A percentile compares a stretch with the other conserved stretches of the same genome.
phyloP scores from a whole-genome alignment of 768 basidiomycete genomes.

The Suillus sp. region DNA sequence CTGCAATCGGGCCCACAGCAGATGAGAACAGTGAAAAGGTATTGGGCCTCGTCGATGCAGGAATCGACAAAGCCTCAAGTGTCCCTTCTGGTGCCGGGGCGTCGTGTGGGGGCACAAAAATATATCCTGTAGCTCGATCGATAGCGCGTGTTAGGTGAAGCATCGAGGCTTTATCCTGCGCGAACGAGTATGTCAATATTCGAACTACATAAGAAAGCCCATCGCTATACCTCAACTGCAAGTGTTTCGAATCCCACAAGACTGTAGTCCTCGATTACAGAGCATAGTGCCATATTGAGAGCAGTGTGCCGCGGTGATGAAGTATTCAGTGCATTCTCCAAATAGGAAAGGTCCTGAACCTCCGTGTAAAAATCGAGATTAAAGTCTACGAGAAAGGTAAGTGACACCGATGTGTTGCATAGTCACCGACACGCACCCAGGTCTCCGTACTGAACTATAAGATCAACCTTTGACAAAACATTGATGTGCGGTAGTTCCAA shows the following conservation, averaged over 20 bases:
- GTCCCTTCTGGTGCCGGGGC: slow-evolving; percentile 36
- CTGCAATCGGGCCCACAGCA: slow-evolving; percentile 56
- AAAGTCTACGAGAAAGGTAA: slow-evolving; percentile 62
- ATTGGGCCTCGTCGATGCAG: slow-evolving; percentile 58
- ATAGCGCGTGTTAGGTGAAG: slow-evolving; percentile 79
- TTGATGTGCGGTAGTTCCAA: slow-evolving; percentile 98
- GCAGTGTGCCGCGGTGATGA: slow-evolving; percentile 69
- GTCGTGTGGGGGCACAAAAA: slow-evolving; percentile 68
- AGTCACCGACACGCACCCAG: slow-evolving; percentile 60
- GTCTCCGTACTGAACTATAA: slow-evolving; percentile 88
- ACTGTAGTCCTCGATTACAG: slow-evolving; percentile 89
- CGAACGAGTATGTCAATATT: background rate
- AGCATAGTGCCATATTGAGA: slow-evolving; percentile 88
- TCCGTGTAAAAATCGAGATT: slow-evolving; percentile 98
- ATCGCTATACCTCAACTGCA: slow-evolving; percentile 78
- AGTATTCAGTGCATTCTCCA: slow-evolving; percentile 71
- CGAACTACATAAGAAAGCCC: background rate
- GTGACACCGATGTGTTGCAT: background rate
- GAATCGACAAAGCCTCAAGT: slow-evolving; percentile 31
- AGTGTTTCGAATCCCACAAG: slow-evolving; percentile 96
- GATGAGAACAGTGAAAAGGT: slow-evolving; percentile 66
- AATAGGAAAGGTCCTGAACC: slow-evolving; percentile 91
- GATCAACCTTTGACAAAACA: slow-evolving; percentile 93
- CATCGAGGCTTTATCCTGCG: slow-evolving; percentile 93
- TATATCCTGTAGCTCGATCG: slow-evolving; percentile 91